A percentile compares a stretch with the other conserved stretches of the same genome.
Conservation (phyloP, 108 stramenopile genomes). For the Mayamaea pseudoterrestris region DNA sequence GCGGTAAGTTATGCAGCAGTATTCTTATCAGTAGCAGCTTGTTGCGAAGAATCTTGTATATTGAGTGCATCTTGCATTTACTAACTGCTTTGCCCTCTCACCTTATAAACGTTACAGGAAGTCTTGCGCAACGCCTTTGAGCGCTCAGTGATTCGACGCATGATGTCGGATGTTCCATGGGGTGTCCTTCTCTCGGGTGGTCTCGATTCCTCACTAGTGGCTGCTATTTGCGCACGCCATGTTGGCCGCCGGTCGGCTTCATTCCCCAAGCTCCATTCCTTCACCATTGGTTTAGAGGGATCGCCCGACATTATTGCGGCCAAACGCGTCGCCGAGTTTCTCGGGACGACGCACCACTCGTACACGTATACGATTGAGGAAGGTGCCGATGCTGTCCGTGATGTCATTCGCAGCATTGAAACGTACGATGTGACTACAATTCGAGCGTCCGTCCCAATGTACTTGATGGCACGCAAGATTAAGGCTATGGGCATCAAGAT, state of each 20-base stretch:
- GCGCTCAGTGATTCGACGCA: slow-evolving; percentile 84
- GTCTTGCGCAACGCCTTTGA: slow-evolving; percentile 83
- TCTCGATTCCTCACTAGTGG: slow-evolving; percentile 94
- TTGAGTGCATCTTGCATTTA: too few relatives aligned
- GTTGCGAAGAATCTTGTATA: too few relatives aligned
- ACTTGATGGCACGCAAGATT: slow-evolving; percentile 96
- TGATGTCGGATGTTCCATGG: slow-evolving; percentile 99
- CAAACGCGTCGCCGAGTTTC: slow-evolving; percentile 83
- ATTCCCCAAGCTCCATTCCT: slow-evolving; percentile 93
- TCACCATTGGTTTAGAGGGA: slow-evolving; percentile 85
- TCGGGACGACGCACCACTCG: slow-evolving; percentile 95
- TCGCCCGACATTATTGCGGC: slow-evolving; percentile 94
- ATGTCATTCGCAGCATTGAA: slow-evolving; percentile 90
- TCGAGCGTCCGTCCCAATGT: slow-evolving; percentile 96
- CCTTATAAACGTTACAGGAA: slow-evolving; percentile 24
- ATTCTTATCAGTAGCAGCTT: too few relatives aligned
- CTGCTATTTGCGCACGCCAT: slow-evolving; percentile 86
- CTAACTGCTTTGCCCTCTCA: background rate
- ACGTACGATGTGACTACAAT: slow-evolving; percentile 98
- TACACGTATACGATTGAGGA: slow-evolving; percentile 96
- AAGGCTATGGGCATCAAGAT: slow-evolving; percentile 99
- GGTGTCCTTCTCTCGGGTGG: slow-evolving; percentile 96
- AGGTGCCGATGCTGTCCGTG: slow-evolving; percentile 93
- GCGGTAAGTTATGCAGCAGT: slow-evolving; percentile 31
- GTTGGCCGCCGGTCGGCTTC: slow-evolving; percentile 56